phyloP scores from a whole-genome alignment of 2,329 filamentous ascomycete genomes.

The Ophiocordyceps camponoti-leonardi region DNA sequence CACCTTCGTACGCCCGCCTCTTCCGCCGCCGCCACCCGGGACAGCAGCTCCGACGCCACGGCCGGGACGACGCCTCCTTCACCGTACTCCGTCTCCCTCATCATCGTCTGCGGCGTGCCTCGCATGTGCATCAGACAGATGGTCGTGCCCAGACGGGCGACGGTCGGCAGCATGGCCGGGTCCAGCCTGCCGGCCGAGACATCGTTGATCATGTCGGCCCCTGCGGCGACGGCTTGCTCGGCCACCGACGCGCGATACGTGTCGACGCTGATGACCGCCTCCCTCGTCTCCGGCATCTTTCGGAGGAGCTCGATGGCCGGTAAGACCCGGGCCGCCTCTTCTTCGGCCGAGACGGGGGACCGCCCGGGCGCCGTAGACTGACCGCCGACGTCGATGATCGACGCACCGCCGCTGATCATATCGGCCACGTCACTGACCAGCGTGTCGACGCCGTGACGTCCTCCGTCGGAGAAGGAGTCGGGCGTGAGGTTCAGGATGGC shows the following conservation, averaged over 20 bases:
- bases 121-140: constrained; percentile 89
- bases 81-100: constrained; percentile 47
- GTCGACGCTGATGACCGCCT: constrained; percentile 71
- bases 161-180: constrained; percentile 61
- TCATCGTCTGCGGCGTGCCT: constrained; percentile 73
- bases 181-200: constrained; percentile 73
- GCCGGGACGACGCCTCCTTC: constrained; percentile 47
- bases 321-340: constrained; percentile 64
- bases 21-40: constrained; percentile 57
- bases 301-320: constrained; percentile 65
- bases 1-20: constrained; percentile 71
- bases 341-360: constrained; percentile 46
- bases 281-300: constrained; percentile 39
- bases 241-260: constrained; percentile 83
- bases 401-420: constrained; percentile 54
- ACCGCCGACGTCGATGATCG: constrained; percentile 82
- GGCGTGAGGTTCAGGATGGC: constrained; percentile 88
- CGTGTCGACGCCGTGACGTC: constrained; percentile 36
- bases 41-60: constrained; percentile 50
- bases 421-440: constrained; percentile 40
- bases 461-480: constrained; percentile 93
- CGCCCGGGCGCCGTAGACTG: constrained; percentile 78
- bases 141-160: constrained; percentile 61
- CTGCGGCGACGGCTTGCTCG: constrained; percentile 53
- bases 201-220: constrained; percentile 90